Evolutionary conservation across 192 early-diverging fungal genomes (phyloP).

Genomic region (Coemansia sp.): DNA sequence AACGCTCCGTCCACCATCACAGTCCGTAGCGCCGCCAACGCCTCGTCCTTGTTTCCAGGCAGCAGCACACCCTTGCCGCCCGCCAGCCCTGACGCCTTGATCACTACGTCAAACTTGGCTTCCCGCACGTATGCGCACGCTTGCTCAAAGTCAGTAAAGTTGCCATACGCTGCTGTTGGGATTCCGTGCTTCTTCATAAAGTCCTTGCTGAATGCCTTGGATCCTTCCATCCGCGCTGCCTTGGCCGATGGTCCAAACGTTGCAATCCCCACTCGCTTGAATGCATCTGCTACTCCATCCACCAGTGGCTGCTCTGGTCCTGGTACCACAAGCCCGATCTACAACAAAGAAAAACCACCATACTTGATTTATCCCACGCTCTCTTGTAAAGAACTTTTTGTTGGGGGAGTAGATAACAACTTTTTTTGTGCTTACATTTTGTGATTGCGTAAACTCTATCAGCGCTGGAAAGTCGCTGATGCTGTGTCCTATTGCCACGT

Average conservation of each 20-base stretch:
- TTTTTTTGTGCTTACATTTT: constrained; percentile 56
- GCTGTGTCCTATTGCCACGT: constrained; percentile 68
- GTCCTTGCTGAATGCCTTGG: constrained; percentile 98
- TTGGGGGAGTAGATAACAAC: constrained; percentile 8
- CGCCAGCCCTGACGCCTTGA: constrained; percentile 97
- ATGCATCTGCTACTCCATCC: constrained; percentile 80
- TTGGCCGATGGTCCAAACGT: constrained; percentile 88
- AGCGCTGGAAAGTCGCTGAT: constrained; percentile 70
- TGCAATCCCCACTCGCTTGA: constrained; percentile 71
- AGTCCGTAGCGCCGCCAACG: constrained; percentile 73
- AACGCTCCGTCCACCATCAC: constrained; percentile 94
- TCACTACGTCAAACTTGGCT: constrained; percentile 68
- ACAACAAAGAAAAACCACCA: background rate
- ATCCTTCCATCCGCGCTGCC: constrained; percentile 93
- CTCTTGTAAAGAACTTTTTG: background rate
- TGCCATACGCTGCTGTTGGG: constrained; percentile 90
- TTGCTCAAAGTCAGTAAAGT: constrained; percentile 76
- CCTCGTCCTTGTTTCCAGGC: constrained; percentile 82
- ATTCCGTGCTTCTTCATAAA: constrained; percentile 97
- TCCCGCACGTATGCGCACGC: constrained; percentile 67
- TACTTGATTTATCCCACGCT: background rate
- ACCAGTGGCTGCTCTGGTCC: constrained; percentile 98
- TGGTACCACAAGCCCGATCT: constrained; percentile 72
- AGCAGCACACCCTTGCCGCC: constrained; percentile 98
- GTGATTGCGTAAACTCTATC: constrained; percentile 74